A percentile compares a stretch with the other conserved stretches of the same genome.
Conservation (phyloP, 768 basidiomycete species). For the Suillus subaureus region DNA sequence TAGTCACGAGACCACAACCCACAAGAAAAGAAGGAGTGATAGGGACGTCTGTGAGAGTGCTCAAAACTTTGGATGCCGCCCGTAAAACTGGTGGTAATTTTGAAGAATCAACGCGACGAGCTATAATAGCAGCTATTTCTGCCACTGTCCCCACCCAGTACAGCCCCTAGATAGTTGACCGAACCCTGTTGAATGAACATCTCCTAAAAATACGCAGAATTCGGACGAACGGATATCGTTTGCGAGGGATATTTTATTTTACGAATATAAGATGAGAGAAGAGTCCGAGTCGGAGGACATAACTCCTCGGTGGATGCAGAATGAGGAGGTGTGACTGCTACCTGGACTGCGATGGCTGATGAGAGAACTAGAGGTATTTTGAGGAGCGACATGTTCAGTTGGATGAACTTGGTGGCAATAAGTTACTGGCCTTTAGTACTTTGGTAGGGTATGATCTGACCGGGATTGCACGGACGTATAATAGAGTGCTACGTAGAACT, state of each 20-base stretch:
- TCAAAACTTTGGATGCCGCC: not conserved
- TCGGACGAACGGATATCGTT: not conserved
- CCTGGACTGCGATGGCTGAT: conserved; percentile 43
- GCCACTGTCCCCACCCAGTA: conserved; percentile 7
- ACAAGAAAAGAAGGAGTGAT: conserved; percentile 16
- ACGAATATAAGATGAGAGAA: not conserved
- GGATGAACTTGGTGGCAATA: not conserved
- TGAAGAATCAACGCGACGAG: not conserved
- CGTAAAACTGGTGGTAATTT: not conserved
- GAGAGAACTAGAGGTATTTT: conserved; percentile 45
- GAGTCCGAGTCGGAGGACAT: not conserved
- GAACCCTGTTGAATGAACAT: not conserved
- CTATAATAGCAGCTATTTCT: conserved; percentile 9
- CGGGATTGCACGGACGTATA: not conserved
- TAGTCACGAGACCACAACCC: conserved; percentile 14
- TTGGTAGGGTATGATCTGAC: not conserved
- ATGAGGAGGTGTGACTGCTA: conserved; percentile 47
- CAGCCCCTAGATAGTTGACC: not conserved
- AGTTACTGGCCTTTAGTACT: not conserved
- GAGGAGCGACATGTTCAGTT: conserved; percentile 30
- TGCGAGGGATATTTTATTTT: not conserved
- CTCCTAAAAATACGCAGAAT: not conserved
- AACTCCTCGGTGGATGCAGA: conserved; percentile 38
- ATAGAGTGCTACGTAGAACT: not conserved
- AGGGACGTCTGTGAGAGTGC: not conserved